Base-by-base conservation (phyloP, 176 grass and related monocot species). In the Carex myosuroides region DNA sequence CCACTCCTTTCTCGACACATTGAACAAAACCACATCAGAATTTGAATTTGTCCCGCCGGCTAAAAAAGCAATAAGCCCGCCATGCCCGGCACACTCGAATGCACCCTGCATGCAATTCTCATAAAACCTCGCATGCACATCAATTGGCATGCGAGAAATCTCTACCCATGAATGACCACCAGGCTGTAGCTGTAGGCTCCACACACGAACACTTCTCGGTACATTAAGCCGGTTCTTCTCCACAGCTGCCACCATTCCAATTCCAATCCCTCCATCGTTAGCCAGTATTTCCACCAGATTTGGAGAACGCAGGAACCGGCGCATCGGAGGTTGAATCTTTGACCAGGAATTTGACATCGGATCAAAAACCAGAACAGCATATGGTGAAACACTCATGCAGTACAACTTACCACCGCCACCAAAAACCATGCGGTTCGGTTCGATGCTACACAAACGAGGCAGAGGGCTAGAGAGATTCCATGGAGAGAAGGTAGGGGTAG, bases 161-260 rank as follows among this genome's bases (percentile, higher is more conserved):
- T 98, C 96, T 2, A 85, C 77, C 96, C 96, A 98, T 18, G 88
- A 79, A 17, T 87, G 87, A 13, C 74, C 87, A 24, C 37, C 37
- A 39, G 37, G 26, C 56, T n/a, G 83, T 39, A 39, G 66, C 44
- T 90, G 91, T 35, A 98, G 85, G 33, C 87, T 75, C 96, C 96
- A 98, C 59, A 98, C 20, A 9, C 96, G 91, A 30, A 98, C 92
- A 90, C 96, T 98, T 18, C 91, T 82, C 6, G 96, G 96, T 52
- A 98, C 89, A 88, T 85, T 98, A 63, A 98, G 93, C 55, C 91
- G 85, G 88, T 89, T 95, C 93, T 98, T 98, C 91, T 98, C 95
- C 13, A 98, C 92, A 18, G 92, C 88, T 0, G 95, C 89, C 3
- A 98, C 93, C 33, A 98, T 86, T 26, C 86, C 89, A 41, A 98